Percentiles rank a stretch among this genome's conserved stretches.
Conservation (phyloP, 2,329 filamentous ascomycete species). For the Sclerotinia sclerotiorum region DNA sequence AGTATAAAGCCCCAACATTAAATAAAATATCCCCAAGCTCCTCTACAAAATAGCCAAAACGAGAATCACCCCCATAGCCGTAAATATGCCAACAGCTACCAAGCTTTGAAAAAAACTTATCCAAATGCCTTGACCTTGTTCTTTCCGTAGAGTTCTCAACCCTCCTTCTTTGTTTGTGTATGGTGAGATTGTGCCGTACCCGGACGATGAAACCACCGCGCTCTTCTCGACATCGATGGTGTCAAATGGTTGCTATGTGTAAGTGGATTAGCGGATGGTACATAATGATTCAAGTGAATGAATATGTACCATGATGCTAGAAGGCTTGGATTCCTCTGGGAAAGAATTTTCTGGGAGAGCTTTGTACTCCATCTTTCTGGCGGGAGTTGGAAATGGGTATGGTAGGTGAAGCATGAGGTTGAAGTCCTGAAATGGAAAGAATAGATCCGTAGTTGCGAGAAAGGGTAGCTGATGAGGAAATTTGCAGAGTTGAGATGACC, state of each 20-base stretch:
- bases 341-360: constrained; percentile 10
- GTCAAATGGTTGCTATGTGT: constrained; percentile 11
- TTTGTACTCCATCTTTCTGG: constrained; percentile 18
- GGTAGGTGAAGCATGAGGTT: constrained; percentile 8
- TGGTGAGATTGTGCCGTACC: constrained; percentile 18
- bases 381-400: constrained; percentile 2
- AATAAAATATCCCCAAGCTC: background rate
- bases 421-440: background rate
- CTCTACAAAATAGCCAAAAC: constrained; percentile 15
- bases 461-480: background rate
- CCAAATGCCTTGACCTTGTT: constrained; percentile 10
- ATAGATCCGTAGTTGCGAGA: background rate
- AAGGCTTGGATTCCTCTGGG: constrained; percentile 1
- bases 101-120: constrained; percentile 19
- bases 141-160: background rate
- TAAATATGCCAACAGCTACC: constrained; percentile 20
- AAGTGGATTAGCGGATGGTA: background rate
- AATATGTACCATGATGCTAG: constrained; percentile 7
- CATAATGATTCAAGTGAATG: background rate
- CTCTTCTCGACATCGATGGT: constrained; percentile 20
- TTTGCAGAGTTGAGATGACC: background rate
- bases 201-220: background rate
- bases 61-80: constrained; percentile 13
- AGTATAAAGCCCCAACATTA: background rate
- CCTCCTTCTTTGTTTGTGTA: constrained; percentile 8